Base-by-base conservation (phyloP, 352 stramenopile species). In the Pythium rishiriense region DNA sequence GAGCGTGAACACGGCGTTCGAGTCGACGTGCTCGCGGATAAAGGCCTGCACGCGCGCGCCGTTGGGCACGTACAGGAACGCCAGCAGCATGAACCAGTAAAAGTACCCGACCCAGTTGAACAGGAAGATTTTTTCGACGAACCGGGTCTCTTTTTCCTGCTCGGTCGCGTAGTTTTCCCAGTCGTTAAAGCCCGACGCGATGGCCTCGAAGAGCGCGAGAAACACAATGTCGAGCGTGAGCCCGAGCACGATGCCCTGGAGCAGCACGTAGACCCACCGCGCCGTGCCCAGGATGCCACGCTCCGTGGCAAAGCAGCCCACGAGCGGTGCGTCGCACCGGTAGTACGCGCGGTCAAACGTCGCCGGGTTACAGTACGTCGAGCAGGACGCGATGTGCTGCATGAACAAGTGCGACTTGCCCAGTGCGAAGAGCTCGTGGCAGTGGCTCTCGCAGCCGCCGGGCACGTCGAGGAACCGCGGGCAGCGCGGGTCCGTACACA, bases 101-200 rank as follows among this genome's bases (percentile, higher is more conserved):
- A 88, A 88, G 69, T 88, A 88, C 25, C 79, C 76, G 65, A 88
- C 76, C 76, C 79, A 88, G 69, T 85, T 83, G 79, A 88, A 88
- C 29, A 88, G 60, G 46, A 88, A 88, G 58, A 86, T 77, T 67
- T 88, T 86, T 28, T 83, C 75, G 43, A 86, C 77, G 57, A 71
- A 75, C 1, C 76, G 73, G n/a, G 50, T 70, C 58, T 85, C 75
- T 54, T 74, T 72, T 48, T 88, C 76, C 47, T 83, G 75, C 47
- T 83, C 68, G 10, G 79, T 88, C 43, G 64, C 61, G 62, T 86
- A 88, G 66, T 86, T 88, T 66, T 88, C 79, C 79, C 79, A 88
- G 22, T 68, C 64, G 61, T 86, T 88, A 59, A 88, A 88, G 24
- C 57, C 72, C 19, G 63, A 64, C 19, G 79, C 74, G 14, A 81